Conservation (phyloP, 1,284 basidiomycete species). For the Irpex sp. region DNA sequence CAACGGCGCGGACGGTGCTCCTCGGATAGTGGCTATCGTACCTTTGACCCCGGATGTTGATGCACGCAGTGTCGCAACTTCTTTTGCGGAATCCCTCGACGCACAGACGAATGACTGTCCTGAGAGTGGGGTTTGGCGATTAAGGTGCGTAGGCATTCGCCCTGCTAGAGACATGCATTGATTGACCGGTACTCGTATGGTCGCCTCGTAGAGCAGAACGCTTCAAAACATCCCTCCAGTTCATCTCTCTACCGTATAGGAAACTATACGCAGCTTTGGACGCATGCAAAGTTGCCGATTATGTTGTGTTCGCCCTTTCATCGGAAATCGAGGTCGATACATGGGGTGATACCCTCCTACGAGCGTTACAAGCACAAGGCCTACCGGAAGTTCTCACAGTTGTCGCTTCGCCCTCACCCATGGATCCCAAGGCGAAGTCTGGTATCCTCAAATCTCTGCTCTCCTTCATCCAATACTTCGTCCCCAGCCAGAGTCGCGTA, state of each 20-base stretch:
- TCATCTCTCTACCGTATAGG: conserved; percentile 73
- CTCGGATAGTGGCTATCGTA: conserved; percentile 77
- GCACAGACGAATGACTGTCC: conserved; percentile 51
- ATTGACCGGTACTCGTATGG: conserved; percentile 7
- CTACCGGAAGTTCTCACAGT: conserved; percentile 72
- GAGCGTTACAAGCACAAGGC: conserved; percentile 82
- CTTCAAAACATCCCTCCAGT: conserved; percentile 88
- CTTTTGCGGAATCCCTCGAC: conserved; percentile 67
- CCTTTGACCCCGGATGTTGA: conserved; percentile 73
- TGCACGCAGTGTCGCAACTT: conserved; percentile 45
- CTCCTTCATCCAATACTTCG: conserved; percentile 94
- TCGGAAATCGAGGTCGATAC: conserved; percentile 78
- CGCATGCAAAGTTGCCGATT: conserved; percentile 87
- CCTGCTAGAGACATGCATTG: conserved; percentile 3
- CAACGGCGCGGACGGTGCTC: conserved; percentile 74
- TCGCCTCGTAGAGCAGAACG: conserved; percentile 60
- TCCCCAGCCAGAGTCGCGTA: conserved; percentile 74
- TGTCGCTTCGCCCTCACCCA: conserved; percentile 36
- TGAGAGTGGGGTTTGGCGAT: conserved; percentile 56
- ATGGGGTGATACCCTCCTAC: conserved; percentile 90
- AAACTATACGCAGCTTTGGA: conserved; percentile 81
- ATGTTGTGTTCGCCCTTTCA: conserved; percentile 84
- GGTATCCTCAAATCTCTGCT: conserved; percentile 82
- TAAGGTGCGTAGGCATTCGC: conserved; percentile 47
- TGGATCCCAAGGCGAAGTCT: conserved; percentile 59